A percentile compares a stretch with the other conserved stretches of the same genome.
phyloP scores from a whole-genome alignment of 768 basidiomycete genomes.

The Pleurotus eryngii region DNA sequence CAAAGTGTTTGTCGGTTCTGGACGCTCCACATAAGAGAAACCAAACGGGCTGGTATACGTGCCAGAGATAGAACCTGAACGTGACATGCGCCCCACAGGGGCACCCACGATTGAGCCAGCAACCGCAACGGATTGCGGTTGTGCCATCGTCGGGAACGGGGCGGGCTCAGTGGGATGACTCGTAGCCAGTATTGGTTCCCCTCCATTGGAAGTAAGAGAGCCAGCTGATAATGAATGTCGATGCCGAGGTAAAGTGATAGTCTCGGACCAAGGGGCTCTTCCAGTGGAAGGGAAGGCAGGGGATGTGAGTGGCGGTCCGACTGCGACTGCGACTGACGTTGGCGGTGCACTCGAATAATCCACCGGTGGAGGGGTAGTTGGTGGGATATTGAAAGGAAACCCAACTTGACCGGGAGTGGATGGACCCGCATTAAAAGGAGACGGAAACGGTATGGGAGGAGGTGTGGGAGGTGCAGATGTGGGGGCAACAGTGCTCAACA shows the following conservation, averaged over 20 bases:
- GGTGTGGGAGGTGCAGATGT: constrained; percentile 30
- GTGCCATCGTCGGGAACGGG: constrained; percentile 1
- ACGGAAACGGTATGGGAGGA: constrained; percentile 17
- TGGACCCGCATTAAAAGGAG: neutral
- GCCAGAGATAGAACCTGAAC: constrained; percentile 54
- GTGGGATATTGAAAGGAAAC: constrained; percentile 5
- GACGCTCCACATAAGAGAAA: constrained; percentile 31
- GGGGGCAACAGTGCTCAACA: constrained; percentile 11
- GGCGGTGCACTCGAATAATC: neutral
- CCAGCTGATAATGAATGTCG: constrained; percentile 42
- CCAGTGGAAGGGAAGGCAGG: constrained; percentile 29
- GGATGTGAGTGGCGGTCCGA: constrained; percentile 9
- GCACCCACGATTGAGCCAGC: constrained; percentile 24
- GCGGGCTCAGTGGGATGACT: constrained; percentile 1
- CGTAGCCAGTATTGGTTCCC: constrained; percentile 7
- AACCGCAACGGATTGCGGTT: constrained; percentile 10
- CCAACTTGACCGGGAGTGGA: neutral
- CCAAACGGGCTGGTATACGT: constrained; percentile 36
- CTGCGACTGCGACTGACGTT: constrained; percentile 8
- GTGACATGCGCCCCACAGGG: constrained; percentile 51
- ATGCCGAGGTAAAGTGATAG: constrained; percentile 33
- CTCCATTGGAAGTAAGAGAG: constrained; percentile 22
- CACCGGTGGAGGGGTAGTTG: neutral
- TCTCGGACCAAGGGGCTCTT: constrained; percentile 35
- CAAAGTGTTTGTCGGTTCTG: constrained; percentile 15